Evolutionary conservation across 176 grass and related monocot genomes (phyloP).

Genomic region (Stipa capillata): DNA sequence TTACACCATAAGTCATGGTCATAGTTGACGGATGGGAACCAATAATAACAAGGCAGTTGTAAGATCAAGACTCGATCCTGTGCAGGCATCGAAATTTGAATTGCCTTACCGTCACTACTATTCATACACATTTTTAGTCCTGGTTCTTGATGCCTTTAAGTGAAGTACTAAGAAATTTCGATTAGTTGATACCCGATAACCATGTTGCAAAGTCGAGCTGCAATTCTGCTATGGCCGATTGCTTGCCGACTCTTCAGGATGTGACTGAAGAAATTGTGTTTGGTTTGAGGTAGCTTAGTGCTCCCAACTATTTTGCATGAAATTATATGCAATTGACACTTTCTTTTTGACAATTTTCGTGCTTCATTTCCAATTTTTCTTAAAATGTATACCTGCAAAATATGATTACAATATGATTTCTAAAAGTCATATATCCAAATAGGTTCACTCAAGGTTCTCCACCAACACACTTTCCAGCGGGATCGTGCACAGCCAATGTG

Average conservation of each 20-base stretch:
- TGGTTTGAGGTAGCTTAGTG: conserved; percentile 62
- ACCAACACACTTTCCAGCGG: conserved; percentile 87
- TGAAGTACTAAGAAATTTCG: conserved; percentile 43
- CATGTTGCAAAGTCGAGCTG: conserved; percentile 91
- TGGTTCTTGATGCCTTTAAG: conserved; percentile 44
- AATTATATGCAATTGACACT: conserved; percentile 24
- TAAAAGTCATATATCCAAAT: conserved; percentile 23
- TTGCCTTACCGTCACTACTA: conserved; percentile 29
- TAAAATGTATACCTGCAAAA: neutral
- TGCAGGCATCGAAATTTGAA: conserved; percentile 40
- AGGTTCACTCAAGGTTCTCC: conserved; percentile 95
- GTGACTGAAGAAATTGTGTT: too few species aligned
- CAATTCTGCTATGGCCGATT: conserved; percentile 65
- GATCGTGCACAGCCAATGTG: conserved; percentile 89
- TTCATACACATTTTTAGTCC: conserved; percentile 40
- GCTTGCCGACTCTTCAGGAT: too few species aligned
- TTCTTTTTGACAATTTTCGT: conserved; percentile 15
- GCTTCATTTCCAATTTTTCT: conserved; percentile 4
- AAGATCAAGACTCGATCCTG: too few species aligned
- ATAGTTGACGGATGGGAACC: too few species aligned
- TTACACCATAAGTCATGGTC: conserved; percentile 26
- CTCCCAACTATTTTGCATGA: conserved; percentile 61
- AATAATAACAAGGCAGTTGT: too few species aligned
- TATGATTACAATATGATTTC: conserved; percentile 2
- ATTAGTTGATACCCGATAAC: conserved; percentile 60